Evolutionary conservation across 2,329 filamentous ascomycete species (phyloP), one percentile per base, ranked within the genome.

Genomic region (Aureobasidium subglaciale): DNA sequence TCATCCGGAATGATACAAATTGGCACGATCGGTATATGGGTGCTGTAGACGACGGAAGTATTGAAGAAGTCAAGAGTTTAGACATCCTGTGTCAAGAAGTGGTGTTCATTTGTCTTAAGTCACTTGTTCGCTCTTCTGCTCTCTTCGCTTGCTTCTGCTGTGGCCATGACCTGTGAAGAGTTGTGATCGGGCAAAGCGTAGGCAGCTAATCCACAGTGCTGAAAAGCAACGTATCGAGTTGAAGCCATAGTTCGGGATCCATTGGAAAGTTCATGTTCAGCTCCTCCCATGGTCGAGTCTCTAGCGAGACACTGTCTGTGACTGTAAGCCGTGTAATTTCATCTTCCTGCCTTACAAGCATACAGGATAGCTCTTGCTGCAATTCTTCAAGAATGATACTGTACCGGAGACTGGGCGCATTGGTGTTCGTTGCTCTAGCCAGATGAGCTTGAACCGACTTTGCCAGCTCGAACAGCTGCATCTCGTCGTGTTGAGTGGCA

Each of bases 371-470:
- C 32, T 57, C 48, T n/a, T 41, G 41, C 8, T 43, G 55, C 2
- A 57, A 48, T 11, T 50, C 55, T 15, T 57, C 48, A n/a, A 57
- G 30, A 13, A 57, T 43, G n/a, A 57, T 41, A 18, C 55, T 50
- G 22, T 57, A 57, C 27, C 27, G 46, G 16, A 29, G 46, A 32
- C 27, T 38, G 16, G 42, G 20, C 25, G 46, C 25, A 6, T 53
- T 40, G n/a, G 41, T 7, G 16, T 41, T 24, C 13, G 49, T 42
- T 2, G 55, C 55, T 20, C 52, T 34, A 4, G 55, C 55, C 2
- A 57, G 40, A 24, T 57, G 55, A 27, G 30, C 20, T 22, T 57
- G 55, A 34, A 38, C 41, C 18, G 41, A 30, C 22, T 54, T 49
- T 3, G 37, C 24, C n/a, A 42, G 22, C 24, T 53, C 48, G 30